These are phyloP conservation scores for Yamadazyma epiphylla DNA, from an alignment of 1,139 yeast species.

Conservation along the genomic window DNA sequence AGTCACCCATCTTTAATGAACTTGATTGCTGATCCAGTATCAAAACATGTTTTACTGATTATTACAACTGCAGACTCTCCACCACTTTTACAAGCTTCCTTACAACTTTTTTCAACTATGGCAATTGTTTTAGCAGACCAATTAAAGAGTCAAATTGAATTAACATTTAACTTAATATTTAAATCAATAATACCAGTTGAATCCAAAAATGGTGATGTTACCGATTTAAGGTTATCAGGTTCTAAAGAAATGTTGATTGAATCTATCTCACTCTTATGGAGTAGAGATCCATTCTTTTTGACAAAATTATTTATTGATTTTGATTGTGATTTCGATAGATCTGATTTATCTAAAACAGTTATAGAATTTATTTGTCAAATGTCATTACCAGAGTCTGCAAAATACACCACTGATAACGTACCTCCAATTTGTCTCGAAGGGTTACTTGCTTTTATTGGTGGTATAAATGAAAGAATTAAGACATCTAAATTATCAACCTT, in stretches of 20 bases:
- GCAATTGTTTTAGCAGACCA: constrained; percentile 55
- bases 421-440: constrained; percentile 96
- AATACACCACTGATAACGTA: constrained; percentile 74
- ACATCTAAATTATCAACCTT: constrained; percentile 6
- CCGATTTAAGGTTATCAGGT: constrained; percentile 26
- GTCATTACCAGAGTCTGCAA: constrained; percentile 78
- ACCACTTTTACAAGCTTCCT: constrained; percentile 66
- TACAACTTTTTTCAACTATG: constrained; percentile 71
- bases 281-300: constrained; percentile 76
- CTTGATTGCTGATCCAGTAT: constrained; percentile 72
- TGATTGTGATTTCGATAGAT: constrained; percentile 88
- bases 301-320: constrained; percentile 74
- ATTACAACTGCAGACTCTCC: constrained; percentile 70
- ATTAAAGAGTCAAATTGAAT: constrained; percentile 64
- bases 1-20: constrained; percentile 64
- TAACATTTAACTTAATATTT: constrained; percentile 58
- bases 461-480: constrained; percentile 59
- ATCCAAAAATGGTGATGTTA: constrained; percentile 16
- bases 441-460: constrained; percentile 62
- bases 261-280: constrained; percentile 78
- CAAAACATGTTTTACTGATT: constrained; percentile 77
- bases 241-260: constrained; percentile 81
- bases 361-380: constrained; percentile 70
- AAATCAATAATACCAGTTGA: constrained; percentile 46
- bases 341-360: constrained; percentile 70